Base-by-base conservation (phyloP, 495 filamentous ascomycete species). In the Elaphomyces granulatus region DNA sequence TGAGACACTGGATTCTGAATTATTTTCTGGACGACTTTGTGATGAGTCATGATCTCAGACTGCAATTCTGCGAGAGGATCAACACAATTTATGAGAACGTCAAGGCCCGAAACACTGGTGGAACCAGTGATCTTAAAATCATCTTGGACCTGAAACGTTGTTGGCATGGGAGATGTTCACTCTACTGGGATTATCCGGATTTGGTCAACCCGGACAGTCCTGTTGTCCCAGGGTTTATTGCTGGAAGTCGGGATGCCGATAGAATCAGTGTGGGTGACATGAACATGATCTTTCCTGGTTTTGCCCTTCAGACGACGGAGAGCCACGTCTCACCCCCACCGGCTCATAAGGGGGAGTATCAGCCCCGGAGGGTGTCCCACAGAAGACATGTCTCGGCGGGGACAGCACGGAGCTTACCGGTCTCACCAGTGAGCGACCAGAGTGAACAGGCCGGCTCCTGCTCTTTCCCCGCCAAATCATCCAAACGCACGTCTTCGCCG, bases 1-100 rank as follows among this genome's bases (percentile, higher is more conserved):
- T 96, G 26, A 80, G 90, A 44, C 90, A 99, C 55, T 99, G 90
- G 90, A 87, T 99, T 42, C 60, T 99, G 45, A 99, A 99, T 51
- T 99, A 96, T 53, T 96, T 95, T 51, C 70, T 81, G 17, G 92
- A 96, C 56, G 90, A 99, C 55, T 99, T 94, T 55, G 76, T 92
- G 15, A 70, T 80, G n/a, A 77, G 87, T 50, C 77, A 83, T 46
- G 64, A 76, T 36, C 64, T 99, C 6, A 78, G 92, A 16, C 66
- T 73, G 37, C 73, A 75, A 26, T 95, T 96, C 56, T 94, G 87
- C 52, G 67, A 75, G 20, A 70, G 80, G 15, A 70, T 96, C 36
- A 96, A 96, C 56, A 66, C 70, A 16, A 70, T 96, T 41, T 77
- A 80, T 21, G 55, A 71, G 36, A 71, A 81, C 20, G 61, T 83